Percentiles rank a stretch among this genome's conserved stretches.
These are phyloP conservation scores for Lactarius akahatsu DNA, from an alignment of 768 basidiomycete species.

Conservation along the genomic window DNA sequence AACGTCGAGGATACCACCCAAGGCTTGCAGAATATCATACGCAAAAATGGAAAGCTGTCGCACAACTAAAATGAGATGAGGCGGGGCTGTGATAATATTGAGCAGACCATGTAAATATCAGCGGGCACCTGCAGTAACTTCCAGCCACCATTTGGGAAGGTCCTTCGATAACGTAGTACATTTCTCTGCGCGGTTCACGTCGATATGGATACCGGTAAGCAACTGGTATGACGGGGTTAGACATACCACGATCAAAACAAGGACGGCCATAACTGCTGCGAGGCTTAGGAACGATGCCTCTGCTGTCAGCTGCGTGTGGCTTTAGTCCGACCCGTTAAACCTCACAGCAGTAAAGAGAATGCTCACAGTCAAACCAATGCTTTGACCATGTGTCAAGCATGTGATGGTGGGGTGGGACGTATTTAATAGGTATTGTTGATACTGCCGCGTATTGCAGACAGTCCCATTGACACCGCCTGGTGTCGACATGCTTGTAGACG, in stretches of 20 bases:
- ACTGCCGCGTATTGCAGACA: conserved; percentile 12
- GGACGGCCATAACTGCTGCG: neutral
- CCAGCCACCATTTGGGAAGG: conserved; percentile 10
- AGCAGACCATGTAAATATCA: conserved; percentile 43
- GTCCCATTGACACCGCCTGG: conserved; percentile 17
- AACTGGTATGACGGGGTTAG: neutral
- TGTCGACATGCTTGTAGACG: neutral
- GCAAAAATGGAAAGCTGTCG: conserved; percentile 31
- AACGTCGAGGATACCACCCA: conserved; percentile 41
- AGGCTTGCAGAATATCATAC: conserved; percentile 41
- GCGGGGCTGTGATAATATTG: neutral
- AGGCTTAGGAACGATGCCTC: conserved; percentile 34
- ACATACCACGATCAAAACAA: conserved; percentile 21
- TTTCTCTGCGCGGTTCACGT: conserved; percentile 20
- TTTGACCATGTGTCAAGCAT: conserved; percentile 38
- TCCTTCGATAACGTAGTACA: conserved; percentile 10
- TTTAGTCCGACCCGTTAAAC: neutral
- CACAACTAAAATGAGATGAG: conserved; percentile 26
- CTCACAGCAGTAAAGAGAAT: neutral
- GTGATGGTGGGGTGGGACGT: conserved; percentile 1
- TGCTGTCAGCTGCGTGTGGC: conserved; percentile 35
- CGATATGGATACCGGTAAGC: neutral
- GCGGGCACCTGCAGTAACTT: conserved; percentile 38
- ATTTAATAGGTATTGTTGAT: neutral
- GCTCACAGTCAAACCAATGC: conserved; percentile 40